phyloP scores from a whole-genome alignment of 768 basidiomycete species.

The Hygrophorus russula region DNA sequence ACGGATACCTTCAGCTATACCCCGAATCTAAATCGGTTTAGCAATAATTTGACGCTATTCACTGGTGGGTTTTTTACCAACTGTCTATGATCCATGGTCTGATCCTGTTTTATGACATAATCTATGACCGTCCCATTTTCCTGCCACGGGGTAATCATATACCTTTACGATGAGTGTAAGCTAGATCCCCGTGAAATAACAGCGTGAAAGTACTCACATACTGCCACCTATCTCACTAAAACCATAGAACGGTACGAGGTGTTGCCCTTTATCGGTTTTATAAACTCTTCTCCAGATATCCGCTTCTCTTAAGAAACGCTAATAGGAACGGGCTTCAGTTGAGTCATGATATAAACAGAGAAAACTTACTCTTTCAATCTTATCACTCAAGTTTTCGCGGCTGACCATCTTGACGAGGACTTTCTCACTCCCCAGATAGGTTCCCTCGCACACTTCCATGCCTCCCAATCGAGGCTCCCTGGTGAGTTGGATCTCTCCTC shows the following conservation, averaged over 20 bases:
- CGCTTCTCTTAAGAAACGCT: constrained; percentile 43
- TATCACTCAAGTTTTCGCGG: too few relatives aligned
- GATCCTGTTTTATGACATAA: constrained; percentile 29
- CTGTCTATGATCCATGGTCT: constrained; percentile 25
- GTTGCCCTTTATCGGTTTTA: constrained; percentile 32
- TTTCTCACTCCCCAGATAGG: too few relatives aligned
- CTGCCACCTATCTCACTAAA: too few relatives aligned
- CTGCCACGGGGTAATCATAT: constrained; percentile 48
- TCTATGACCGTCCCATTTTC: constrained; percentile 35
- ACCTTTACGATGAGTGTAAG: constrained; percentile 38
- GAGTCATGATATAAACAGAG: constrained; percentile 25
- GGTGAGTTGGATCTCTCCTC: too few relatives aligned
- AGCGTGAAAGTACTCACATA: too few relatives aligned
- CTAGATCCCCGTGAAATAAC: too few relatives aligned
- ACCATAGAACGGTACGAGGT: constrained; percentile 17
- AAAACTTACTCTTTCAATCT: too few relatives aligned
- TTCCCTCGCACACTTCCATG: too few relatives aligned
- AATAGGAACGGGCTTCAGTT: constrained; percentile 14
- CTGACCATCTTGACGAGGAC: too few relatives aligned
- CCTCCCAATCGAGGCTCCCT: too few relatives aligned
- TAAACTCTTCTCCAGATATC: constrained; percentile 26
- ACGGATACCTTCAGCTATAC: constrained; percentile 32
- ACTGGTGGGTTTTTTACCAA: constrained; percentile 20
- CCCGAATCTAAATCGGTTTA: constrained; percentile 23
- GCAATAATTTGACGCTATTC: neutral